Percentiles rank a stretch among this genome's conserved stretches.
phyloP scores from a whole-genome alignment of 352 stramenopile species.

The Phytophthora palmivora region DNA sequence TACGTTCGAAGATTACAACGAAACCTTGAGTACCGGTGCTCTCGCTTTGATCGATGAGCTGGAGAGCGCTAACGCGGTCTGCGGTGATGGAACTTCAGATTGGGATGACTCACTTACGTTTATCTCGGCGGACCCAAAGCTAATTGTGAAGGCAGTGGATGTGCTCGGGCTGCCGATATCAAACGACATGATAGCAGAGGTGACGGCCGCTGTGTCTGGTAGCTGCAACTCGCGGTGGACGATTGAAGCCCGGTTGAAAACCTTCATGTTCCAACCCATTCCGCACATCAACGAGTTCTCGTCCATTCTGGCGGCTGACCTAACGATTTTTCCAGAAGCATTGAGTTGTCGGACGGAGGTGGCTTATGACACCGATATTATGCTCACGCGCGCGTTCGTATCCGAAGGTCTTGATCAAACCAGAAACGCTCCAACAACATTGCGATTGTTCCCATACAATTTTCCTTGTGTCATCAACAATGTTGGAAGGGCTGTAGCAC shows the following conservation, averaged over 20 bases:
- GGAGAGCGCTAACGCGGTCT: slow-evolving; percentile 21
- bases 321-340: slow-evolving; percentile 44
- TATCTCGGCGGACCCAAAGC: slow-evolving; percentile 26
- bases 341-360: slow-evolving; percentile 27
- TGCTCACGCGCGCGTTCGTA: slow-evolving; percentile 33
- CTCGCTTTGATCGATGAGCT: slow-evolving; percentile 26
- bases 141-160: slow-evolving; percentile 34
- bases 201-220: slow-evolving; percentile 13
- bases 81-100: slow-evolving; percentile 31
- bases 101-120: slow-evolving; percentile 41
- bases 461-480: slow-evolving; percentile 39
- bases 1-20: slow-evolving; percentile 37
- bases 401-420: slow-evolving; percentile 41
- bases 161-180: slow-evolving; percentile 32
- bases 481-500: slow-evolving; percentile 22
- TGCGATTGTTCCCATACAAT: slow-evolving; percentile 47
- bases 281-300: slow-evolving; percentile 41
- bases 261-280: slow-evolving; percentile 50
- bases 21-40: slow-evolving; percentile 28
- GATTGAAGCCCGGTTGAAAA: slow-evolving; percentile 35
- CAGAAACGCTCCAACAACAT: slow-evolving; percentile 38
- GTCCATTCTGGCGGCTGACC: slow-evolving; percentile 39
- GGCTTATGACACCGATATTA: slow-evolving; percentile 19
- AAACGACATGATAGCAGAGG: slow-evolving; percentile 32
- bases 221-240: slow-evolving; percentile 37